phyloP scores from a whole-genome alignment of 805 yeast species.

The Hanseniaspora vineae region DNA sequence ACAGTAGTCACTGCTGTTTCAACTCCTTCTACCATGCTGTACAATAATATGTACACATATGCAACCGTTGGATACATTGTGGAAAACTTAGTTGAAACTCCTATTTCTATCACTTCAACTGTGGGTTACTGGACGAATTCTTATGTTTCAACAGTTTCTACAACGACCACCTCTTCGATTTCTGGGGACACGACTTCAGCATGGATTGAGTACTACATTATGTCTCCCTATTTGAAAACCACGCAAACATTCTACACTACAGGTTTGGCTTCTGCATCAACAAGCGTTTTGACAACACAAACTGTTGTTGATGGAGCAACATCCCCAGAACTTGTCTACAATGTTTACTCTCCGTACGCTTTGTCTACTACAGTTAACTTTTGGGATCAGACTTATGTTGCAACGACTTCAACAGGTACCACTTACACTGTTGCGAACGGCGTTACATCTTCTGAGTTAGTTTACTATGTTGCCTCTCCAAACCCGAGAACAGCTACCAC shows the following conservation, averaged over 20 bases:
- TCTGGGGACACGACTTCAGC: too few species aligned
- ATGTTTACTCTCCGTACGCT: conserved; percentile 4
- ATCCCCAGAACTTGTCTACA: not conserved
- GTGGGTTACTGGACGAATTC: not conserved
- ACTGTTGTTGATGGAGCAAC: not conserved
- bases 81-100: not conserved
- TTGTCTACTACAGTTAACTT: conserved; percentile 1
- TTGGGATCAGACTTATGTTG: not conserved
- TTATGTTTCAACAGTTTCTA: not conserved
- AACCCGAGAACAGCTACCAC: not conserved
- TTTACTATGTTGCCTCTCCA: conserved; percentile 3
- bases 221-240: not conserved
- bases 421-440: conserved; percentile 1
- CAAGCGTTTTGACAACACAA: not conserved
- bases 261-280: not conserved
- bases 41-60: not conserved
- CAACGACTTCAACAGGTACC: conserved; percentile 1
- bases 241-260: not conserved
- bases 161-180: not conserved
- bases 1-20: not conserved
- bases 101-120: not conserved
- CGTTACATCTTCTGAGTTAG: conserved; percentile 1
- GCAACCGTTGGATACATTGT: too few species aligned
- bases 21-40: not conserved
- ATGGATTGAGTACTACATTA: not conserved